Conservation (phyloP, 257 asterid genomes). For the Forsythia suspensa region DNA sequence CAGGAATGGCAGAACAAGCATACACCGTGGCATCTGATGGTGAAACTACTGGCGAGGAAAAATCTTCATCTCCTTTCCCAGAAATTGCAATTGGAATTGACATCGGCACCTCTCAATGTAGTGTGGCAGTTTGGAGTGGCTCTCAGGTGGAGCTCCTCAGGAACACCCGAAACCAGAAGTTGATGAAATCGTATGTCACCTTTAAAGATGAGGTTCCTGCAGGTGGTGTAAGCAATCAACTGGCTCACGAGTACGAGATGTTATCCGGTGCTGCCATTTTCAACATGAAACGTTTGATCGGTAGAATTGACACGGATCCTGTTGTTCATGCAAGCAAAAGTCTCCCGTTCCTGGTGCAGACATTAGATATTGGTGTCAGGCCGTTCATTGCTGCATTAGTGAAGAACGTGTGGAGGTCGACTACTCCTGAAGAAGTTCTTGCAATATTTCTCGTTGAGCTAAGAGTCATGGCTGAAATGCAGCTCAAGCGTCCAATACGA, state of each 20-base stretch:
- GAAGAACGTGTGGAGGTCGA: constrained; percentile 80
- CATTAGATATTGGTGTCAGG: constrained; percentile 70
- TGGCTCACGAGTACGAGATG: constrained; percentile 72
- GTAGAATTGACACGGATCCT: constrained; percentile 85
- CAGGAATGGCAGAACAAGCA: constrained; percentile 75
- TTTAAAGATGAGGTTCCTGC: constrained; percentile 70
- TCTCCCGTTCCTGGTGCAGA: constrained; percentile 84
- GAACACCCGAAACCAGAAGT: constrained; percentile 67
- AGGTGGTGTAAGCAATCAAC: constrained; percentile 68
- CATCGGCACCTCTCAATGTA: constrained; percentile 88
- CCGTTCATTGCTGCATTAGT: constrained; percentile 85
- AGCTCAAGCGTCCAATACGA: constrained; percentile 59
- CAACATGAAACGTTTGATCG: constrained; percentile 77
- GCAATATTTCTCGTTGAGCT: constrained; percentile 78
- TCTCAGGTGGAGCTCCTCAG: constrained; percentile 65
- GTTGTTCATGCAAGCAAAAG: constrained; percentile 69
- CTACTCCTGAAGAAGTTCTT: constrained; percentile 86
- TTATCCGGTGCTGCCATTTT: constrained; percentile 75
- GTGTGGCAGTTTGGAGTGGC: constrained; percentile 82
- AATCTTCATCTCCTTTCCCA: constrained; percentile 42
- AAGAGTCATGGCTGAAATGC: constrained; percentile 65
- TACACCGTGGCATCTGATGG: constrained; percentile 87
- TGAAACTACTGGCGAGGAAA: constrained; percentile 77
- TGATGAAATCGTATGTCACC: constrained; percentile 63
- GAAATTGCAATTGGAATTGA: constrained; percentile 83